Evolutionary conservation across 2,329 filamentous ascomycete genomes (phyloP).

Genomic region (Colletotrichum somersetense): DNA sequence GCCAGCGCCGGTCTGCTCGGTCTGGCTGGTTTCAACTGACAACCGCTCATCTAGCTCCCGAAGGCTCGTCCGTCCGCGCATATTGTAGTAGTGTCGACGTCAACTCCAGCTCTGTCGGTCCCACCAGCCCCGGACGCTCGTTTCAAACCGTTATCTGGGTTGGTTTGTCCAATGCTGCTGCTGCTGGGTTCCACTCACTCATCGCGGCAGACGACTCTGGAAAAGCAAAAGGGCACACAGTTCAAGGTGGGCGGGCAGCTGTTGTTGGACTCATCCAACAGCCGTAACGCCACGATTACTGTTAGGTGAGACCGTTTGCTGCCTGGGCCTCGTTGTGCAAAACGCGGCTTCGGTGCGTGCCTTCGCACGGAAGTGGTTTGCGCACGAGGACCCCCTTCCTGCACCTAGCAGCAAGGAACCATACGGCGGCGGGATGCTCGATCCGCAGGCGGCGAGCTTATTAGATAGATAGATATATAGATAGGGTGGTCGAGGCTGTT

Average conservation of each 20-base stretch:
- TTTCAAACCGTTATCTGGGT: slow-evolving; percentile 24
- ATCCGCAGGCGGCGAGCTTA: slow-evolving; percentile 29
- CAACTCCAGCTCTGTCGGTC: slow-evolving; percentile 21
- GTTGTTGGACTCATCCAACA: background rate
- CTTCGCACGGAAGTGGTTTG: slow-evolving; percentile 23
- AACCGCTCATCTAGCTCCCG: slow-evolving; percentile 19
- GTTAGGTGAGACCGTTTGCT: slow-evolving; percentile 1
- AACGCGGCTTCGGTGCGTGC: slow-evolving; percentile 16
- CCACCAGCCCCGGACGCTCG: slow-evolving; percentile 28
- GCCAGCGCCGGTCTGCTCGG: slow-evolving; percentile 19
- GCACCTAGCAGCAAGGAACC: slow-evolving; percentile 14
- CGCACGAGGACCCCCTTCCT: slow-evolving; percentile 22
- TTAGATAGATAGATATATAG: background rate
- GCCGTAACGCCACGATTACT: background rate
- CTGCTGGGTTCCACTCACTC: background rate
- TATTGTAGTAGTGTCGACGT: slow-evolving; percentile 8
- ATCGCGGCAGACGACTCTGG: background rate
- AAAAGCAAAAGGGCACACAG: background rate
- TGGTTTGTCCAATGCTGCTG: background rate
- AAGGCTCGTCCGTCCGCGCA: slow-evolving; percentile 18
- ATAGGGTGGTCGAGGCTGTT: slow-evolving; percentile 18
- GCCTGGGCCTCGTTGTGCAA: slow-evolving; percentile 14
- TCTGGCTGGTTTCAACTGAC: slow-evolving; percentile 37
- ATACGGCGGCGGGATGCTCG: slow-evolving; percentile 15
- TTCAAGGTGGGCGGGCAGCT: background rate